phyloP scores from a whole-genome alignment of 805 yeast species.

The Wickerhamiella kurtzmanii region DNA sequence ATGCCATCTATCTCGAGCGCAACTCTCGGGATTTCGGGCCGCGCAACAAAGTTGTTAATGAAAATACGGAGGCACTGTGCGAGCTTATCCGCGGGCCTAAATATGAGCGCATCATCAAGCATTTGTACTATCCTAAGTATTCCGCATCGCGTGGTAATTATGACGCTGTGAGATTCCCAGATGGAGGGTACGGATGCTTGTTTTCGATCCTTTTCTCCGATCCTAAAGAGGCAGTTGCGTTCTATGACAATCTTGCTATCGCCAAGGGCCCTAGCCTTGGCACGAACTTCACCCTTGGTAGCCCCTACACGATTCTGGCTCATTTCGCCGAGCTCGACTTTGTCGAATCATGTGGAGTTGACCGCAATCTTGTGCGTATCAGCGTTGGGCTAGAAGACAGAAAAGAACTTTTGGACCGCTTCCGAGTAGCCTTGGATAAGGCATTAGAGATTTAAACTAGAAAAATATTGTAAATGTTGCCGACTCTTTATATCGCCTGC shows the following conservation, averaged over 20 bases:
- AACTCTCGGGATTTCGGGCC: conserved; percentile 78
- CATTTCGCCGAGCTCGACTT: conserved; percentile 73
- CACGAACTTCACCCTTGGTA: conserved; percentile 75
- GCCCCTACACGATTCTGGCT: conserved; percentile 80
- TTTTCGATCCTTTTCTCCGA: conserved; percentile 59
- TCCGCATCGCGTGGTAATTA: conserved; percentile 45
- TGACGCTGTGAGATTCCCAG: conserved; percentile 50
- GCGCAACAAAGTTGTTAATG: conserved; percentile 36
- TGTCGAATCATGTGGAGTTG: conserved; percentile 72
- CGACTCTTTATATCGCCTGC: conserved; percentile 1
- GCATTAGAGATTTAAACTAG: conserved; percentile 4
- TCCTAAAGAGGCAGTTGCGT: conserved; percentile 51
- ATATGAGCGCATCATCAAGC: conserved; percentile 36
- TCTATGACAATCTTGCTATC: conserved; percentile 54
- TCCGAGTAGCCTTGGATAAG: conserved; percentile 38
- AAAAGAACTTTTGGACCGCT: conserved; percentile 37
- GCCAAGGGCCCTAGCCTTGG: conserved; percentile 89
- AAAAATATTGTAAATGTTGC: neutral
- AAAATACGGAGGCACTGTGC: conserved; percentile 29
- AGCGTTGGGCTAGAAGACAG: conserved; percentile 76
- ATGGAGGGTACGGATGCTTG: conserved; percentile 84
- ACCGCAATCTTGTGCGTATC: conserved; percentile 59
- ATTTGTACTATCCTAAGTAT: conserved; percentile 59
- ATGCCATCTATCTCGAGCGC: conserved; percentile 80
- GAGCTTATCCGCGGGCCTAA: conserved; percentile 16